Evolutionary conservation across 495 filamentous ascomycete genomes (phyloP).

Genomic region (Penicillium diatomitis): DNA sequence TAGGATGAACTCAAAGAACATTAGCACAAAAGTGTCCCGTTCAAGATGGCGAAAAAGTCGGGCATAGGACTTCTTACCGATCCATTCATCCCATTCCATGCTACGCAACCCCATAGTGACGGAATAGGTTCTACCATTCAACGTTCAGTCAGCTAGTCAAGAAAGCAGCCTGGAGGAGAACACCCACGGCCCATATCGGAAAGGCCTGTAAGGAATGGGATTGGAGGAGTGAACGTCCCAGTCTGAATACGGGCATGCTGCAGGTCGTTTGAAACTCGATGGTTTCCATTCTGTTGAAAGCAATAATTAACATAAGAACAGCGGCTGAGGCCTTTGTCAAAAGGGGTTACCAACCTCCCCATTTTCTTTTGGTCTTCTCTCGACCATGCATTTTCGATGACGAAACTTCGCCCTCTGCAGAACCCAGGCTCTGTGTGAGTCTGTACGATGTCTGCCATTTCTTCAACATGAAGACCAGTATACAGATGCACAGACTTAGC

Average conservation of each 20-base stretch:
- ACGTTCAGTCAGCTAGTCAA: too few species aligned
- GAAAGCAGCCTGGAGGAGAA: too few species aligned
- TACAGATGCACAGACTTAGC: slow-evolving; percentile 16
- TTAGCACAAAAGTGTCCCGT: not conserved
- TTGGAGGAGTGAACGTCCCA: slow-evolving; percentile 68
- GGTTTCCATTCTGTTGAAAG: slow-evolving; percentile 54
- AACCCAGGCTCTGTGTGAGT: slow-evolving; percentile 8
- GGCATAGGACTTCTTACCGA: slow-evolving; percentile 31
- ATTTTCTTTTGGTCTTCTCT: slow-evolving; percentile 17
- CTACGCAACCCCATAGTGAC: slow-evolving; percentile 77
- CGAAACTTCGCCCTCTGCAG: slow-evolving; percentile 24
- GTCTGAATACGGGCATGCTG: slow-evolving; percentile 54
- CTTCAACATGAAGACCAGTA: slow-evolving; percentile 10
- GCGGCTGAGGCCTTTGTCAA: too few species aligned
- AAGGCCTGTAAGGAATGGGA: slow-evolving; percentile 76
- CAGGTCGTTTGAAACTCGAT: slow-evolving; percentile 57
- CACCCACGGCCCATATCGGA: slow-evolving; percentile 63
- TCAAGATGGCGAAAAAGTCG: too few species aligned
- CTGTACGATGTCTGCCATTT: slow-evolving; percentile 14
- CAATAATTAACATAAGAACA: not conserved
- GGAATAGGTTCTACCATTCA: slow-evolving; percentile 44
- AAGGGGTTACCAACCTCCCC: slow-evolving; percentile 22
- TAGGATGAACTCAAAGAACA: not conserved
- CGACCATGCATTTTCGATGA: not conserved
- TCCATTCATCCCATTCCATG: slow-evolving; percentile 78